phyloP scores from a whole-genome alignment of 2,329 filamentous ascomycete species.

The Aspergillus calidoustus region DNA sequence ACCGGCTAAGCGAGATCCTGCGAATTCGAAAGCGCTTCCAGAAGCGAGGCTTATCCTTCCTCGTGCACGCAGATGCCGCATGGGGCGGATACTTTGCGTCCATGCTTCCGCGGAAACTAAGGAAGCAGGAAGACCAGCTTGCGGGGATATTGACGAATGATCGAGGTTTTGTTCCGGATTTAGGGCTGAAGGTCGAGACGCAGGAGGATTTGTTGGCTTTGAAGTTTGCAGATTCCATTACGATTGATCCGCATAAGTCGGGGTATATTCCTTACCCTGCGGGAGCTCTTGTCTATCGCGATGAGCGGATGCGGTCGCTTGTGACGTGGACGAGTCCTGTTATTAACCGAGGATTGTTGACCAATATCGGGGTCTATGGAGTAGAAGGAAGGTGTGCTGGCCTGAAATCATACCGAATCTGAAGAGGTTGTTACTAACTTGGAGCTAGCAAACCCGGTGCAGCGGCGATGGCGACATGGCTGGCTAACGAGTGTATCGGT shows the following conservation, averaged over 20 bases:
- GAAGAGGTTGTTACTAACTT: not conserved
- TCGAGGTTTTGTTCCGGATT: conserved; percentile 31
- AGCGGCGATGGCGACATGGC: conserved; percentile 51
- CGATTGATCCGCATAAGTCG: conserved; percentile 55
- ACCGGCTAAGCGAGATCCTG: conserved; percentile 51
- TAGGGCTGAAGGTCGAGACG: conserved; percentile 22
- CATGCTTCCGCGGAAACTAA: conserved; percentile 42
- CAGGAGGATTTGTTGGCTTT: conserved; percentile 47
- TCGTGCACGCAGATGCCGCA: conserved; percentile 54
- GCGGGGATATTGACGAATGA: conserved; percentile 2
- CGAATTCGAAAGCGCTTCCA: conserved; percentile 31
- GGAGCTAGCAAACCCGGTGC: conserved; percentile 52
- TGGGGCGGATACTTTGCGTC: conserved; percentile 58
- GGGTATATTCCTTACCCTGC: conserved; percentile 55
- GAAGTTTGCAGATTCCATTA: conserved; percentile 50
- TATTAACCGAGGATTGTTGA: conserved; percentile 44
- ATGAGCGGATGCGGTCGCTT: conserved; percentile 50
- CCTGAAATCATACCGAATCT: not conserved
- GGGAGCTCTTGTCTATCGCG: conserved; percentile 50
- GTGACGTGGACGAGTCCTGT: conserved; percentile 52
- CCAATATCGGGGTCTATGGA: conserved; percentile 51
- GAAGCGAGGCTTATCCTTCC: conserved; percentile 44
- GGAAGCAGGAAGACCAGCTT: not conserved
- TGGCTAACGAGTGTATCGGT: conserved; percentile 52
- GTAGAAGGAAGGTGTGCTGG: conserved; percentile 43